phyloP scores from a whole-genome alignment of 1,284 basidiomycete genomes.

The Leccinum proliferum region DNA sequence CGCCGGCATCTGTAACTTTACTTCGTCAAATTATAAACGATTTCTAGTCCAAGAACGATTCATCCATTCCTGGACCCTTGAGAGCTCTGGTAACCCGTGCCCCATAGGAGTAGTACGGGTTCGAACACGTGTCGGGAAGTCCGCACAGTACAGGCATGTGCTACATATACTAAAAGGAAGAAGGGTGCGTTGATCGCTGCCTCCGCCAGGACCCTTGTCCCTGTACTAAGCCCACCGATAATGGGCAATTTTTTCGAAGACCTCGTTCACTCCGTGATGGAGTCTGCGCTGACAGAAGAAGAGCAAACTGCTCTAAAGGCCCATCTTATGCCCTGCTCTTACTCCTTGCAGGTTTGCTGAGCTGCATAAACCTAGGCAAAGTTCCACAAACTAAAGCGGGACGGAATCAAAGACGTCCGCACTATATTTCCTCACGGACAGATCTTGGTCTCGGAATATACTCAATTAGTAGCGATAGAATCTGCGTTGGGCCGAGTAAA shows the following conservation, averaged over 20 bases:
- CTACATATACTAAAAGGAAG: neutral
- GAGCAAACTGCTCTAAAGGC: constrained; percentile 23
- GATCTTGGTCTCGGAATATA: constrained; percentile 18
- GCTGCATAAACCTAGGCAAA: constrained; percentile 16
- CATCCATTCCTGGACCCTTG: no score
- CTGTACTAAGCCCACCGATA: neutral
- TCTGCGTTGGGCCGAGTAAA: neutral
- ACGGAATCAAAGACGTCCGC: constrained; percentile 26
- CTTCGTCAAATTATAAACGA: no score
- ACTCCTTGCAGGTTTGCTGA: neutral
- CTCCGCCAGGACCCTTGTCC: neutral
- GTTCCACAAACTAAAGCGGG: constrained; percentile 27
- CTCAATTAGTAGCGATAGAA: neutral
- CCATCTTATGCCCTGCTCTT: neutral
- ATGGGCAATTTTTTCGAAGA: constrained; percentile 30
- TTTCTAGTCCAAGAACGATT: no score
- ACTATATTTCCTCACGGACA: constrained; percentile 27
- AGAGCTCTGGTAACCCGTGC: neutral
- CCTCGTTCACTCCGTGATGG: constrained; percentile 20
- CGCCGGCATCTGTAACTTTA: no score
- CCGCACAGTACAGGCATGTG: neutral
- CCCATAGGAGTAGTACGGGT: neutral
- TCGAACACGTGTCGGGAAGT: neutral
- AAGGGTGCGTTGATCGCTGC: neutral
- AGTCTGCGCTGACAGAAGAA: constrained; percentile 21